Evolutionary conservation across 164 flowering plant species (phyloP).

Genomic region (Vitis cinerea): DNA sequence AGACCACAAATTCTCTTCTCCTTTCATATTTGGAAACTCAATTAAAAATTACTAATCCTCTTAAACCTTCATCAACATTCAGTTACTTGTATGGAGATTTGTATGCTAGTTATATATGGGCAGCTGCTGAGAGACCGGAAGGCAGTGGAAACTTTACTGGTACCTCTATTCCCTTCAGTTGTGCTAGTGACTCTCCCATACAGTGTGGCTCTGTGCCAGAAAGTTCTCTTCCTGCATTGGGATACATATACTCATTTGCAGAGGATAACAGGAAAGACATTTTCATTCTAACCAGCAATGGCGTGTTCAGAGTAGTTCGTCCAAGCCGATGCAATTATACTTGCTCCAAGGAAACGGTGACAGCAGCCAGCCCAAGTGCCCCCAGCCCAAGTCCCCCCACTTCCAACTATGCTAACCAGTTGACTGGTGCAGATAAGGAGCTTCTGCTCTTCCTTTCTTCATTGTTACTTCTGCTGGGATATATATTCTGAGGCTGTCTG

Average conservation of each 20-base stretch:
- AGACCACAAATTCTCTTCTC: not conserved
- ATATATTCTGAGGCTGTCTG: too few species aligned
- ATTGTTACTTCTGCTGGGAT: constrained; percentile 1
- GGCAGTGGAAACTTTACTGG: constrained; percentile 47
- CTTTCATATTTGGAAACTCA: not conserved
- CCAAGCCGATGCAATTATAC: constrained; percentile 44
- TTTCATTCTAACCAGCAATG: constrained; percentile 38
- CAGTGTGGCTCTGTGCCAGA: constrained; percentile 30
- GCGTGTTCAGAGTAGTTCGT: constrained; percentile 40
- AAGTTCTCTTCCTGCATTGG: constrained; percentile 35
- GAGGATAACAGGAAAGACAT: constrained; percentile 46
- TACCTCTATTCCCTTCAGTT: constrained; percentile 29
- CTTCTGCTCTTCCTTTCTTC: constrained; percentile 1
- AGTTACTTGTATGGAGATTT: constrained; percentile 55
- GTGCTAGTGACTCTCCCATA: constrained; percentile 51
- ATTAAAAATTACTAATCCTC: too few species aligned
- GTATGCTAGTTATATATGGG: constrained; percentile 47
- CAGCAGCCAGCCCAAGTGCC: constrained; percentile 6
- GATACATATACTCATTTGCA: constrained; percentile 46
- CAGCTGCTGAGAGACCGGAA: constrained; percentile 45
- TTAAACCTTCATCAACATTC: constrained; percentile 6
- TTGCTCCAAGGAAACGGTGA: constrained; percentile 33
- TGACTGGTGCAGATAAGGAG: not conserved
- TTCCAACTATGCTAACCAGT: not conserved
- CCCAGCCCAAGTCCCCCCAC: constrained; percentile 19